Evolutionary conservation across 495 filamentous ascomycete species (phyloP).

Genomic region (Saxispiralis lemnorum): DNA sequence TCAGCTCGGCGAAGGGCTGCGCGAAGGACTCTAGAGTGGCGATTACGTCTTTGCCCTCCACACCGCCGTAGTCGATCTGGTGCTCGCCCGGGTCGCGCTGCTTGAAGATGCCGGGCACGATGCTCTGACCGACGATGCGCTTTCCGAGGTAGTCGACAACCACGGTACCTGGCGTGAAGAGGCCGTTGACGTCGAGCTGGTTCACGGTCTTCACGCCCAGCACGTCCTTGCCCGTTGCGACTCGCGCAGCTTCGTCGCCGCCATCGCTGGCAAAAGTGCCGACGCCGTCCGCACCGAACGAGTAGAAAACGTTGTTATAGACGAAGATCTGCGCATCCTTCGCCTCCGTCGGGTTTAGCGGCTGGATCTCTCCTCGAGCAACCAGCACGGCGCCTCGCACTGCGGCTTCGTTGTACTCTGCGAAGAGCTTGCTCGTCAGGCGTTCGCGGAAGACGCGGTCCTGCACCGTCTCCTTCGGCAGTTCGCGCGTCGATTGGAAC

Average conservation of each 20-base stretch:
- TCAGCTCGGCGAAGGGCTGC: conserved; percentile 73
- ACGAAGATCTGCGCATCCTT: conserved; percentile 95
- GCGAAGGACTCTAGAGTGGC: conserved; percentile 75
- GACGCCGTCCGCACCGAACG: conserved; percentile 92
- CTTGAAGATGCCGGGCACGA: conserved; percentile 98
- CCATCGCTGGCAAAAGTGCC: conserved; percentile 93
- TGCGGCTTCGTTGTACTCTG: conserved; percentile 92
- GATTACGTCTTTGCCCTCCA: conserved; percentile 91
- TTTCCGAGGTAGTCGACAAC: conserved; percentile 95
- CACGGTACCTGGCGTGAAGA: conserved; percentile 90
- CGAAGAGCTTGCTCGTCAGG: conserved; percentile 84
- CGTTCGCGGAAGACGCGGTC: conserved; percentile 93
- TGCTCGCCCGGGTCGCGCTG: conserved; percentile 92
- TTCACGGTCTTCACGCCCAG: conserved; percentile 85
- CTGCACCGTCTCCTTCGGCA: conserved; percentile 81
- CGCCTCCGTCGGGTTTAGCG: conserved; percentile 89
- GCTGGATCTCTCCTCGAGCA: conserved; percentile 79
- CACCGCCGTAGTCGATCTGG: conserved; percentile 96
- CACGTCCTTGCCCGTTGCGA: conserved; percentile 94
- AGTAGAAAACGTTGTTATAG: conserved; percentile 99
- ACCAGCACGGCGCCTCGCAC: conserved; percentile 85
- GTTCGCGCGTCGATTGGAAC: conserved; percentile 87
- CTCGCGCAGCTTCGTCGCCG: conserved; percentile 88
- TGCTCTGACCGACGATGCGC: conserved; percentile 92
- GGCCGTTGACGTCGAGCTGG: conserved; percentile 82